Percentiles rank a stretch among this genome's conserved stretches.
phyloP scores from a whole-genome alignment of 2,329 filamentous ascomycete species.

The Monilinia vaccinii-corymbosi region DNA sequence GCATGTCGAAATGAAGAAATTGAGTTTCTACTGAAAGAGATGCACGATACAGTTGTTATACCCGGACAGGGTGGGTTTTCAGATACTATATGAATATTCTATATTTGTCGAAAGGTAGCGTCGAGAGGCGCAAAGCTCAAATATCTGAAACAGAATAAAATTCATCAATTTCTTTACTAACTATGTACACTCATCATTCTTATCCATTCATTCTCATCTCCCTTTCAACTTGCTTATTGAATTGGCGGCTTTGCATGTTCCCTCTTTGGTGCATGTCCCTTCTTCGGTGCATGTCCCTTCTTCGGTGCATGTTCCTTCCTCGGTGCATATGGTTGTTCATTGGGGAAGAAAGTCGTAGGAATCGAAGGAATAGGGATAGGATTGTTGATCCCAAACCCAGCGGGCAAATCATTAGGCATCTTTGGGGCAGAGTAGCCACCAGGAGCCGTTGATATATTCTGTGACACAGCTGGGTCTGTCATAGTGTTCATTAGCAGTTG shows the following conservation, averaged over 20 bases:
- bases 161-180: not conserved
- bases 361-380: slow-evolving; percentile 12
- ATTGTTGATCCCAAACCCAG: slow-evolving; percentile 6
- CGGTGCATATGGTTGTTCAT: too few species aligned
- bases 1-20: not conserved
- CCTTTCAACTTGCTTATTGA: not conserved
- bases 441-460: slow-evolving; percentile 5
- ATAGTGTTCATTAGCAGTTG: not conserved
- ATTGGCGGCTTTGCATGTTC: not conserved
- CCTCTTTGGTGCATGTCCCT: slow-evolving; percentile 12
- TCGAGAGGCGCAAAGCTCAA: not conserved
- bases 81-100: not conserved
- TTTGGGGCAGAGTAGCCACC: slow-evolving; percentile 11
- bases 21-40: not conserved
- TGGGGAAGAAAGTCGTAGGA: slow-evolving; percentile 15
- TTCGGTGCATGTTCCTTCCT: too few species aligned
- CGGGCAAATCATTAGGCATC: slow-evolving; percentile 11
- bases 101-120: too few species aligned
- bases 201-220: not conserved
- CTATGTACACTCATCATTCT: not conserved
- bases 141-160: not conserved
- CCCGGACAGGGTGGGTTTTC: too few species aligned
- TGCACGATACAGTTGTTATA: not conserved
- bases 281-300: too few species aligned
- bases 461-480: slow-evolving; percentile 2